phyloP scores from a whole-genome alignment of 2,329 filamentous ascomycete species.

The Pestalotiopsis fici region DNA sequence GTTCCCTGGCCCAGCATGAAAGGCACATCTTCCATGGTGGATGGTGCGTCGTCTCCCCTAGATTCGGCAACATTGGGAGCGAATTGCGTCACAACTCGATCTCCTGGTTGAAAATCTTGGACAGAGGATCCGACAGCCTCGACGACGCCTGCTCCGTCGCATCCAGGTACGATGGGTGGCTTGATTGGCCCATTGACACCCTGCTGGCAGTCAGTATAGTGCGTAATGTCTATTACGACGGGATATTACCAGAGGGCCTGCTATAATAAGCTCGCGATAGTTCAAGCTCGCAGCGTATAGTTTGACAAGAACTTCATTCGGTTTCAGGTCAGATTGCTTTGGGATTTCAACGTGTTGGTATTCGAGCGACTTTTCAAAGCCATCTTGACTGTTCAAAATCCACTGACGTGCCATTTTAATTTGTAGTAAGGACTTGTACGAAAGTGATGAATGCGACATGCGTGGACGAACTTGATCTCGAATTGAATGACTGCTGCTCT shows the following conservation, averaged over 20 bases:
- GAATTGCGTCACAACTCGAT: slow-evolving; percentile 51
- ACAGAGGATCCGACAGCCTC: slow-evolving; percentile 25
- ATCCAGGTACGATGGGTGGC: slow-evolving; percentile 25
- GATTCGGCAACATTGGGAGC: slow-evolving; percentile 50
- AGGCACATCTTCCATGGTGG: slow-evolving; percentile 43
- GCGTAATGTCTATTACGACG: not conserved
- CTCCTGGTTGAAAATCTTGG: slow-evolving; percentile 24
- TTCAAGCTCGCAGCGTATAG: slow-evolving; percentile 39
- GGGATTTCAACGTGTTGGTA: slow-evolving; percentile 23
- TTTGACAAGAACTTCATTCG: slow-evolving; percentile 58
- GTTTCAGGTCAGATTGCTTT: slow-evolving; percentile 36
- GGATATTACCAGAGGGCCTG: not conserved
- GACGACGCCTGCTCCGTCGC: slow-evolving; percentile 53
- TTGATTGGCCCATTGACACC: slow-evolving; percentile 6
- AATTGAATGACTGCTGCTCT: no score
- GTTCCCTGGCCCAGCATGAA: slow-evolving; percentile 61
- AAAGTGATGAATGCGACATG: not conserved
- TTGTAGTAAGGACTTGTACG: not conserved
- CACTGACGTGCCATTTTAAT: slow-evolving; percentile 32
- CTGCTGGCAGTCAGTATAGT: not conserved
- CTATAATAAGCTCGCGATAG: slow-evolving; percentile 37
- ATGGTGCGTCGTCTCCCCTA: slow-evolving; percentile 46
- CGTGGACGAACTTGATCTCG: no score
- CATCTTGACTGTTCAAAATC: slow-evolving; percentile 31
- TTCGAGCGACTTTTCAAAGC: slow-evolving; percentile 33